Conservation (phyloP, 306 rosid genomes). For the Rosa multiflora region DNA sequence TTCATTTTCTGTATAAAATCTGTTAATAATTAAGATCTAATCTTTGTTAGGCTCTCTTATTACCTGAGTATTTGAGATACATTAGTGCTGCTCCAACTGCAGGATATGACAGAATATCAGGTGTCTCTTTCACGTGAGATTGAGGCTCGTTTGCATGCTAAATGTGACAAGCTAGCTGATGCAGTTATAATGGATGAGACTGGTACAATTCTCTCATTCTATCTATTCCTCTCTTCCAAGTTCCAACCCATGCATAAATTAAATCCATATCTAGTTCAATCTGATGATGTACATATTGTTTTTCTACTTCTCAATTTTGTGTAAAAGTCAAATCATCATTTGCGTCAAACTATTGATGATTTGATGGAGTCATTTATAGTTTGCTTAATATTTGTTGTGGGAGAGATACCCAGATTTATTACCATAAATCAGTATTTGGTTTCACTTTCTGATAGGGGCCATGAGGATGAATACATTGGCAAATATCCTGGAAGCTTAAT, state of each 20-base stretch:
- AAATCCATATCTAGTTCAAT: background rate
- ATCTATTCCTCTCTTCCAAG: constrained; percentile 5
- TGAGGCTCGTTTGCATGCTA: constrained; percentile 74
- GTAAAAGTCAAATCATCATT: background rate
- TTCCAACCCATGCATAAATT: background rate
- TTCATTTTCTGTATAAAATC: background rate
- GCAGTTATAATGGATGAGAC: constrained; percentile 79
- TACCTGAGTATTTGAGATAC: constrained; percentile 12
- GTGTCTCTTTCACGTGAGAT: constrained; percentile 78
- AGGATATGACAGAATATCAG: constrained; percentile 91
- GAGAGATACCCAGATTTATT: background rate
- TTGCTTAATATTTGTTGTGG: background rate
- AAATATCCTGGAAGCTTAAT: background rate
- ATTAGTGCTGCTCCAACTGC: constrained; percentile 19
- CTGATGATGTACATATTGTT: background rate
- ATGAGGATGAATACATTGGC: background rate
- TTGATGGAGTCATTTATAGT: background rate
- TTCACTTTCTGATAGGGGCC: background rate
- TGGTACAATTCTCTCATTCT: constrained; percentile 42
- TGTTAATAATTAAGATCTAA: constrained; percentile 8
- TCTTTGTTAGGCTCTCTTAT: constrained; percentile 13
- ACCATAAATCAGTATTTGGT: background rate
- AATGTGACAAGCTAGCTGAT: constrained; percentile 73
- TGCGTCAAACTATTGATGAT: background rate
- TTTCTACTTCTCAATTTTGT: background rate